Evolutionary conservation across 176 grass and related monocot species (phyloP).

Genomic region (Bonia amplexicaulis): DNA sequence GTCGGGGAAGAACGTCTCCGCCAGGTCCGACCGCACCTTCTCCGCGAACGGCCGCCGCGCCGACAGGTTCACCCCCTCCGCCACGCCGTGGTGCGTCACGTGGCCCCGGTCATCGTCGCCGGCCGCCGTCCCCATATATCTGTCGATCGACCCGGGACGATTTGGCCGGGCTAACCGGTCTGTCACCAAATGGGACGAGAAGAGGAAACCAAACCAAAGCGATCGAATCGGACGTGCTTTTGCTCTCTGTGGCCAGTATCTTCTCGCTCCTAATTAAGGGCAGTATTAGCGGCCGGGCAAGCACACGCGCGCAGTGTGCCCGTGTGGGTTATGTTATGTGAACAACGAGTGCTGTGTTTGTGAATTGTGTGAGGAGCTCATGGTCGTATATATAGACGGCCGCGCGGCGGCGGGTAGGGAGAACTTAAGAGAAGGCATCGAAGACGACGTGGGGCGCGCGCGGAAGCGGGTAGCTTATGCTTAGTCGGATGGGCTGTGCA

Average conservation of each 20-base stretch:
- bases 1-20: conserved; percentile 90
- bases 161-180: neutral
- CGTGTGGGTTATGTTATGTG: neutral
- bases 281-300: neutral
- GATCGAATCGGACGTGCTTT: neutral
- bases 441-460: neutral
- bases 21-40: conserved; percentile 35
- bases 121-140: conserved; percentile 50
- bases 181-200: neutral
- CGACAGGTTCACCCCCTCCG: conserved; percentile 48
- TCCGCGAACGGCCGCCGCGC: conserved; percentile 22
- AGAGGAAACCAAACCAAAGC: neutral
- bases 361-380: neutral
- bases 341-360: neutral
- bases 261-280: conserved; percentile 4
- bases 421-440: neutral
- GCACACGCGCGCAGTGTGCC: neutral
- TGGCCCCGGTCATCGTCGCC: conserved; percentile 7
- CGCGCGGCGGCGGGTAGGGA: neutral
- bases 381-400: conserved; percentile 2
- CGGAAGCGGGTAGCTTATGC: neutral
- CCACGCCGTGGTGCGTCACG: neutral
- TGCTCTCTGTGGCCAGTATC: conserved; percentile 8
- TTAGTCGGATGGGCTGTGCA: neutral
- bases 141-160: neutral